Base-by-base conservation (phyloP, 345 rosid genomes). In the Murraya koenigii region DNA sequence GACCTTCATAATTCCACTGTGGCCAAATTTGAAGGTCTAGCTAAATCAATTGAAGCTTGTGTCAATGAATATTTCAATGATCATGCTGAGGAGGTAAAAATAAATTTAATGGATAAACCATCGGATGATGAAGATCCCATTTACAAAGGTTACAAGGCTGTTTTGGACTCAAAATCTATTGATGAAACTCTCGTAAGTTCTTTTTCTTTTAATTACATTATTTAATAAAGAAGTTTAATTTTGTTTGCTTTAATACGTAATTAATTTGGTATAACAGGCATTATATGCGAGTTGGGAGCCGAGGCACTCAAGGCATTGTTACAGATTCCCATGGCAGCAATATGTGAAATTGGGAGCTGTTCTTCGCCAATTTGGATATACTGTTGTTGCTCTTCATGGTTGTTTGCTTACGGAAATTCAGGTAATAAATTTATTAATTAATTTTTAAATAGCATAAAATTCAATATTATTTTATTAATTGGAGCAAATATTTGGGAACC, bases 271-370 rank as follows among this genome's bases (percentile, higher is more conserved):
- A 44, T 44, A 44, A 44, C 77, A 92, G 97, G 98, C 96, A 9
- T 75, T 88, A 9, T 85, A 94, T 81, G 92, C 97, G 25, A 91
- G 94, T 58, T 94, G 98, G 98, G 98, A 92, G 79, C 97, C 98
- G 1, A 87, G 94, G 84, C 92, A 86, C 74, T 85, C 89, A 0
- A 81, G 88, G 75, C 81, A 85, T 23, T 87, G 94, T 75, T 65
- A 84, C 83, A 87, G 81, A 69, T 88, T 84, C 67, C 98, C 98
- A n/a, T 89, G 92, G 90, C 88, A 84, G 74, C 94, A 90, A 63
- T 92, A 94, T 65, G 90, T 91, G 61, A 91, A 94, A 84, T 41
- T 92, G 66, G 98, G 98, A 77, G 86, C 90, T 41, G 90, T 89
- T 77, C 94, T 94, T 74, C 97, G 97, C 76, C 97, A 86, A 60